These are phyloP conservation scores for Mortierella sp. DNA, from an alignment of 371 early-diverging fungal genomes.

Conservation along the genomic window DNA sequence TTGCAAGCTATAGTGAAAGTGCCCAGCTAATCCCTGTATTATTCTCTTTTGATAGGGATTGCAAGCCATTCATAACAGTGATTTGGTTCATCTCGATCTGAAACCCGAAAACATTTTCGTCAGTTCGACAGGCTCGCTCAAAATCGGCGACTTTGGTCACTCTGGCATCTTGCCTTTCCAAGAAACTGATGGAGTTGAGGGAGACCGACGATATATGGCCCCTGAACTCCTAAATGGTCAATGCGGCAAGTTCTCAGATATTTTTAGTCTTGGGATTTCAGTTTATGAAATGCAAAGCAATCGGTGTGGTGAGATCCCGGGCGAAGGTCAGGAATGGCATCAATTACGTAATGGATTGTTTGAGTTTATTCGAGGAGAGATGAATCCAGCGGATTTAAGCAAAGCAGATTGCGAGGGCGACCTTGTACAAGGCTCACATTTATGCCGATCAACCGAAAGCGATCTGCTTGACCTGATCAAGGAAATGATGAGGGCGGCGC, in stretches of 20 bases:
- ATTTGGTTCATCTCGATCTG: slow-evolving; percentile 7
- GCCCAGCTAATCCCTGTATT: neutral
- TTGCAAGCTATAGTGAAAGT: neutral
- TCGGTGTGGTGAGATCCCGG: slow-evolving; percentile 6
- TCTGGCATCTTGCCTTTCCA: slow-evolving; percentile 4
- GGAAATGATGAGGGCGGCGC: neutral
- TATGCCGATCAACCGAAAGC: neutral
- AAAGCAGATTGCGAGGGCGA: neutral
- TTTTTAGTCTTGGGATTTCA: slow-evolving; percentile 5
- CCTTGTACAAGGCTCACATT: neutral
- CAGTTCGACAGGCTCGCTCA: neutral
- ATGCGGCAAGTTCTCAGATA: slow-evolving; percentile 6
- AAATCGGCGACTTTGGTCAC: slow-evolving; percentile 12
- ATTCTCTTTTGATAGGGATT: neutral
- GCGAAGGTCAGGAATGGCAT: slow-evolving; percentile 6
- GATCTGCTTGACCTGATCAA: neutral
- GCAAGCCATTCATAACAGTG: slow-evolving; percentile 7
- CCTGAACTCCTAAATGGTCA: slow-evolving; percentile 1
- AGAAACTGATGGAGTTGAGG: slow-evolving; percentile 8
- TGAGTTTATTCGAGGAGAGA: neutral
- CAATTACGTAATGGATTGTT: neutral
- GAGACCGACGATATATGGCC: slow-evolving; percentile 5
- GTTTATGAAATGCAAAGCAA: slow-evolving; percentile 10
- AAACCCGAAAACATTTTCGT: slow-evolving; percentile 9
- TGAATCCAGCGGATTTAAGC: neutral